These are phyloP conservation scores for Neurospora sp. DNA, from an alignment of 2,329 filamentous ascomycete species.

Conservation along the genomic window DNA sequence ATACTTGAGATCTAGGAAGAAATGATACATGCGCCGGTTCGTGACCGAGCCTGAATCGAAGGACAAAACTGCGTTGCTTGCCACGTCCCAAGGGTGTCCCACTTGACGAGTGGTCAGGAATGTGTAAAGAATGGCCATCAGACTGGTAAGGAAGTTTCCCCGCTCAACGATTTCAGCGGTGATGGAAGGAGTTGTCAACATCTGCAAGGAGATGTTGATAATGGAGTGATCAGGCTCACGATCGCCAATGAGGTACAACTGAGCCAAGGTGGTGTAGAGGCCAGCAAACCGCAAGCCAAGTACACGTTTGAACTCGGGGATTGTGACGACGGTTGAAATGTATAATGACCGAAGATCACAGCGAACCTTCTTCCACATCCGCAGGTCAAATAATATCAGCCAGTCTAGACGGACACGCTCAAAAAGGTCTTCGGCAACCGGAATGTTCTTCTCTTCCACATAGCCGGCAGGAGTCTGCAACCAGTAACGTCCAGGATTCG, in stretches of 20 bases:
- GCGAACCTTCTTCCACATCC: conserved; percentile 93
- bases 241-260: conserved; percentile 92
- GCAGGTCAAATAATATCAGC: conserved; percentile 86
- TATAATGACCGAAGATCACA: conserved; percentile 88
- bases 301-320: conserved; percentile 92
- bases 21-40: conserved; percentile 93
- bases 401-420: conserved; percentile 85
- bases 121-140: conserved; percentile 94
- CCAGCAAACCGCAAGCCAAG: conserved; percentile 89
- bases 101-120: conserved; percentile 95
- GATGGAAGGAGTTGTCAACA: conserved; percentile 93
- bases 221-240: conserved; percentile 96
- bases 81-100: conserved; percentile 82
- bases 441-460: conserved; percentile 49
- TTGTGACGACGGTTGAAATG: conserved; percentile 90
- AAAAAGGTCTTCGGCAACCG: conserved; percentile 77
- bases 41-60: conserved; percentile 94
- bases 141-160: conserved; percentile 89
- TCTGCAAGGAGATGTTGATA: conserved; percentile 92
- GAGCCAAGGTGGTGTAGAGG: conserved; percentile 85
- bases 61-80: conserved; percentile 74
- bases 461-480: conserved; percentile 68
- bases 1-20: conserved; percentile 90
- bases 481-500: conserved; percentile 75
- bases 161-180: conserved; percentile 91